phyloP scores from a whole-genome alignment of 306 rosid species.

The Echinosophora koreensis region DNA sequence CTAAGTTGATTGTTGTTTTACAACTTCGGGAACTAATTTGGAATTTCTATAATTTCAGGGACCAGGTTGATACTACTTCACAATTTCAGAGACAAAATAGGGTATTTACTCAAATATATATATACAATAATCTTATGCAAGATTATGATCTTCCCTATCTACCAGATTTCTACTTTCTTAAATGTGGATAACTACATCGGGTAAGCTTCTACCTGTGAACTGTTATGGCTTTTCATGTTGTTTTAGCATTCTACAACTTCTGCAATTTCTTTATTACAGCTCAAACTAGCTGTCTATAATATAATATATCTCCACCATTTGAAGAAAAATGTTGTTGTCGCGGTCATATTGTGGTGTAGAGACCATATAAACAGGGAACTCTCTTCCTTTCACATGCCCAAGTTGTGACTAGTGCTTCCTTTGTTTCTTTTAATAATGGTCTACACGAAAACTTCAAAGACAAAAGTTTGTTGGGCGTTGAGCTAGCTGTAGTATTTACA shows the following conservation, averaged over 20 bases:
- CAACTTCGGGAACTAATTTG: too few species aligned
- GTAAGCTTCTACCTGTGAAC: conserved; percentile 50
- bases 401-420: conserved; percentile 50
- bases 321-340: background rate
- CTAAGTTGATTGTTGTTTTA: too few species aligned
- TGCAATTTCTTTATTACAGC: conserved; percentile 18
- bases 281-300: conserved; percentile 25
- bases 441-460: conserved; percentile 44
- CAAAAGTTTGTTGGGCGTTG: conserved; percentile 82
- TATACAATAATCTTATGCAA: conserved; percentile 18
- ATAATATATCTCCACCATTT: conserved; percentile 1
- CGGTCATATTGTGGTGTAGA: background rate
- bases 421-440: conserved; percentile 53
- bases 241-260: background rate
- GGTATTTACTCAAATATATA: background rate
- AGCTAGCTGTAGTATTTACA: conserved; percentile 14
- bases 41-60: too few species aligned
- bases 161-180: conserved; percentile 46
- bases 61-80: too few species aligned
- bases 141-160: conserved; percentile 30
- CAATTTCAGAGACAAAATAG: too few species aligned
- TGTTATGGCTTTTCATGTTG: conserved; percentile 38
- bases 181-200: conserved; percentile 53
- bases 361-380: conserved; percentile 26
- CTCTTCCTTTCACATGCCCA: conserved; percentile 48